phyloP scores from a whole-genome alignment of 2,329 filamentous ascomycete genomes.

The Monosporascus cannonballus region DNA sequence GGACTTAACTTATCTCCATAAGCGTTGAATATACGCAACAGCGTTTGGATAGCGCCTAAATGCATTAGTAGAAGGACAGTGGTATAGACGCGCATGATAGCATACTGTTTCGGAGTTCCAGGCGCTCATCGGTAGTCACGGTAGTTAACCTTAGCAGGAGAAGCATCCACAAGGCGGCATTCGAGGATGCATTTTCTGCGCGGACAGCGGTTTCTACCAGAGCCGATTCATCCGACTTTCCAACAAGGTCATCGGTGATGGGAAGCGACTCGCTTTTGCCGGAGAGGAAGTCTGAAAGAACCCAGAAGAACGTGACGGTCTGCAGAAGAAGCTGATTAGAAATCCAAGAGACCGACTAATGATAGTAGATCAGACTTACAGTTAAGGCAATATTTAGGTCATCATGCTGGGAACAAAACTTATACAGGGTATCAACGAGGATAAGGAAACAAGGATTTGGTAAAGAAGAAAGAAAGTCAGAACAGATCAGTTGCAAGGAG shows the following conservation, averaged over 20 bases:
- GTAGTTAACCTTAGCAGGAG: conserved; percentile 65
- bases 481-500: conserved; percentile 87
- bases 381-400: conserved; percentile 95
- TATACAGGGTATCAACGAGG: conserved; percentile 80
- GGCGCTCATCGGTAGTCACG: conserved; percentile 63
- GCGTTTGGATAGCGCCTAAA: conserved; percentile 73
- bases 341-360: neutral
- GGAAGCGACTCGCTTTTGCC: conserved; percentile 51
- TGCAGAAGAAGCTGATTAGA: conserved; percentile 26
- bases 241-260: conserved; percentile 51
- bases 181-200: conserved; percentile 53
- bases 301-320: conserved; percentile 95
- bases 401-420: conserved; percentile 82
- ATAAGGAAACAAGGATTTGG: conserved; percentile 67
- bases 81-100: conserved; percentile 9
- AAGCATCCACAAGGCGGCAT: conserved; percentile 72
- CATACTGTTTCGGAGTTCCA: conserved; percentile 72
- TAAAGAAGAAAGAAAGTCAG: conserved; percentile 77
- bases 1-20: conserved; percentile 76
- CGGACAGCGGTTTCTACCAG: conserved; percentile 54
- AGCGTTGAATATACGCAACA: conserved; percentile 86
- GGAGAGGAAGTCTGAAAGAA: conserved; percentile 81
- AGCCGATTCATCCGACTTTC: conserved; percentile 48
- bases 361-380: conserved; percentile 38
- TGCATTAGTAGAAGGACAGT: conserved; percentile 31